A percentile compares a stretch with the other conserved stretches of the same genome.
These are phyloP conservation scores for Phytophthora tubulina DNA, from an alignment of 352 stramenopile genomes.

Conservation along the genomic window DNA sequence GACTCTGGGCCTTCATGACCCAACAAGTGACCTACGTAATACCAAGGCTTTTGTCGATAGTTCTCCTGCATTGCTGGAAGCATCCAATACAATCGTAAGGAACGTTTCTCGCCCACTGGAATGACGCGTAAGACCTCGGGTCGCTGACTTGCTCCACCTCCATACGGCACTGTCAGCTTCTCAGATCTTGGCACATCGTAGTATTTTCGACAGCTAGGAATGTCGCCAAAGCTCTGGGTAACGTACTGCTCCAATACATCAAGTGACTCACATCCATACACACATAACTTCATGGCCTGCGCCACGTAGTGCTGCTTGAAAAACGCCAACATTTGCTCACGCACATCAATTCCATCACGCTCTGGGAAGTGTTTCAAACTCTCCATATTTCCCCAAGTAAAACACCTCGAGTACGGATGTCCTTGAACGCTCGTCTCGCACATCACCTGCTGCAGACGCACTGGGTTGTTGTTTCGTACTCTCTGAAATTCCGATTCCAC, in stretches of 20 bases:
- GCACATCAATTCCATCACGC: slow-evolving; percentile 56
- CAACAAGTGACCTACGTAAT: slow-evolving; percentile 60
- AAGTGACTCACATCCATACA: slow-evolving; percentile 70
- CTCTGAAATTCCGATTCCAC: slow-evolving; percentile 91
- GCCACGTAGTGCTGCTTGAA: slow-evolving; percentile 69
- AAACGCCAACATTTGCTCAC: slow-evolving; percentile 63
- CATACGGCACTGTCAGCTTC: slow-evolving; percentile 37
- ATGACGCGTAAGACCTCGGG: slow-evolving; percentile 51
- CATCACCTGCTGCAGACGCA: slow-evolving; percentile 78
- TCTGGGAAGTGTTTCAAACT: slow-evolving; percentile 57
- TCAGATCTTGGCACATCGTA: slow-evolving; percentile 14
- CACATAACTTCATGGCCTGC: slow-evolving; percentile 74
- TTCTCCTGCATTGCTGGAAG: slow-evolving; percentile 51
- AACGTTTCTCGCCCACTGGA: slow-evolving; percentile 57
- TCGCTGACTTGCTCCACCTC: slow-evolving; percentile 36
- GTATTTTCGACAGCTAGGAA: slow-evolving; percentile 29
- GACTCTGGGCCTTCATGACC: slow-evolving; percentile 65
- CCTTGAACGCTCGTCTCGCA: slow-evolving; percentile 56
- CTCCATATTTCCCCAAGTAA: slow-evolving; percentile 83
- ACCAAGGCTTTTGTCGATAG: slow-evolving; percentile 64
- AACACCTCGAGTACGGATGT: slow-evolving; percentile 72
- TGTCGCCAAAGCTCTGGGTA: slow-evolving; percentile 56
- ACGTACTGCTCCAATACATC: slow-evolving; percentile 69
- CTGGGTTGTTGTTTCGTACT: slow-evolving; percentile 66
- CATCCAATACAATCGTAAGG: slow-evolving; percentile 61